Conservation (phyloP, 2,329 filamentous ascomycete genomes). For the Botryosphaeria agaves region DNA sequence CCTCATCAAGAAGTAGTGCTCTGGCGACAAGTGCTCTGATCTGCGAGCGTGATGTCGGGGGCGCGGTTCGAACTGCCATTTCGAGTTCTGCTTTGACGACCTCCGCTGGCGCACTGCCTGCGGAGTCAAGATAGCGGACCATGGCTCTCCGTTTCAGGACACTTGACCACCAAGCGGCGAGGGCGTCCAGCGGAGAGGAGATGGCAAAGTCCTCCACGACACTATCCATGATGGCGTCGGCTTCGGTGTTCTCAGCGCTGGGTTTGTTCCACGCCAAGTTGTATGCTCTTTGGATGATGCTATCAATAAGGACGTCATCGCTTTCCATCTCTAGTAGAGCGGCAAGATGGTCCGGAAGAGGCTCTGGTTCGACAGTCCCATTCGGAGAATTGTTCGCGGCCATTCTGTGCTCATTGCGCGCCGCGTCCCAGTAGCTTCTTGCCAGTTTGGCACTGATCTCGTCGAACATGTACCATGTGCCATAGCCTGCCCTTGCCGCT, state of each 20-base stretch:
- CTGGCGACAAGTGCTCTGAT: conserved; percentile 40
- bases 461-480: conserved; percentile 47
- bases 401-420: conserved; percentile 42
- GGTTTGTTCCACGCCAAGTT: conserved; percentile 79
- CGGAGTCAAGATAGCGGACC: conserved; percentile 39
- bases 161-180: conserved; percentile 83
- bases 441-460: conserved; percentile 57
- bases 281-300: conserved; percentile 68
- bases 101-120: conserved; percentile 27
- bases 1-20: conserved; percentile 37
- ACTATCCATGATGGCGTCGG: conserved; percentile 58
- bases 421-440: conserved; percentile 64
- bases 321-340: conserved; percentile 62
- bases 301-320: conserved; percentile 62
- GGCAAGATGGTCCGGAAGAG: conserved; percentile 60
- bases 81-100: conserved; percentile 38
- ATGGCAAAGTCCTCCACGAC: conserved; percentile 78
- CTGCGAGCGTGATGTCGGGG: conserved; percentile 57
- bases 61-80: conserved; percentile 55
- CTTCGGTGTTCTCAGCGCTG: conserved; percentile 47
- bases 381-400: conserved; percentile 17
- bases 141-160: conserved; percentile 54
- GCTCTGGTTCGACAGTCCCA: conserved; percentile 36
- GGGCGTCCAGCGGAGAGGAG: conserved; percentile 71
- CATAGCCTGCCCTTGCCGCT: conserved; percentile 45